These are phyloP conservation scores for Fusarium tuaranense DNA, from an alignment of 2,329 filamentous ascomycete species.

Conservation along the genomic window DNA sequence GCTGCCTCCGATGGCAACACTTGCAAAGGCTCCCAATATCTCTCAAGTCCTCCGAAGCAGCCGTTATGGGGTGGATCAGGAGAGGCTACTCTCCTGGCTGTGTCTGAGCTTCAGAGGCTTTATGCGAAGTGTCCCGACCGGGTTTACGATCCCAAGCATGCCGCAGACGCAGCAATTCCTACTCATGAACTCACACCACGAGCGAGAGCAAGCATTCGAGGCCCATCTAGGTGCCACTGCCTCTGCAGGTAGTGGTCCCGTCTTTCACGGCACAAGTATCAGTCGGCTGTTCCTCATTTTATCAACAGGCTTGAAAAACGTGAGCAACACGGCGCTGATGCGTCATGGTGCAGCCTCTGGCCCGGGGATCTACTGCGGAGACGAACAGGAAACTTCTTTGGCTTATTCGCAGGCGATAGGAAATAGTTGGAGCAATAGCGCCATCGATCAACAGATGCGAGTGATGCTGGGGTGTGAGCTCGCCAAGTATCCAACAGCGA, in stretches of 20 bases:
- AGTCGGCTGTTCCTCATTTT: not conserved
- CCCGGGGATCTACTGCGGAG: not conserved
- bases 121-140: not conserved
- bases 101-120: not conserved
- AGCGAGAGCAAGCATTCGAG: not conserved
- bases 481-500: not conserved
- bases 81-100: not conserved
- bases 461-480: constrained; percentile 1
- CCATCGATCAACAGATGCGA: not conserved
- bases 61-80: not conserved
- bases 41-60: not conserved
- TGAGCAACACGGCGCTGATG: constrained; percentile 1
- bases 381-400: not conserved
- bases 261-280: not conserved
- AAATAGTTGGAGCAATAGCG: not conserved
- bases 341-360: not conserved
- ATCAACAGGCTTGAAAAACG: not conserved
- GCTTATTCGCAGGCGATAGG: not conserved
- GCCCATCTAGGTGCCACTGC: not conserved
- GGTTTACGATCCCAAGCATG: not conserved
- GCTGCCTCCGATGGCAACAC: not conserved
- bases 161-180: not conserved
- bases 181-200: constrained; percentile 2
- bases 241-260: not conserved
- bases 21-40: not conserved